phyloP scores from a whole-genome alignment of 2,329 filamentous ascomycete species.

The Stachybotrys chlorohalonatus region DNA sequence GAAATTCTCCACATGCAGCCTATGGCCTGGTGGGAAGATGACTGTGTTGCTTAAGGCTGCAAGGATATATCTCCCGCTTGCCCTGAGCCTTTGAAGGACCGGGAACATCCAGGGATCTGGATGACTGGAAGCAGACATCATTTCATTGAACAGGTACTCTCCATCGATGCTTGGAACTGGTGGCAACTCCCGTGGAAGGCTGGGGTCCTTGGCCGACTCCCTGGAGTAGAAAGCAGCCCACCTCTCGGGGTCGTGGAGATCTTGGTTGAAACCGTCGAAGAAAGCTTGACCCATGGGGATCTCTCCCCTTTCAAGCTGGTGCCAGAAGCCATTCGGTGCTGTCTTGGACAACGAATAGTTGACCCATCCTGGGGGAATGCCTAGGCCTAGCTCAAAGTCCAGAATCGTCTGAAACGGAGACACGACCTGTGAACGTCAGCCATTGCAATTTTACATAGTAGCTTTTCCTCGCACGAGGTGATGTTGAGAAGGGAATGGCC shows the following conservation, averaged over 20 bases:
- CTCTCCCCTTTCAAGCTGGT: slow-evolving; percentile 76
- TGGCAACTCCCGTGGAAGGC: slow-evolving; percentile 36
- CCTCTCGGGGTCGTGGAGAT: slow-evolving; percentile 56
- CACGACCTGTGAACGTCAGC: slow-evolving; percentile 50
- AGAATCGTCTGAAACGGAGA: slow-evolving; percentile 91
- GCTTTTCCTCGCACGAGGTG: too few relatives aligned
- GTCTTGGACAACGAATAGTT: slow-evolving; percentile 81
- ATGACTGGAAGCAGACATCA: slow-evolving; percentile 66
- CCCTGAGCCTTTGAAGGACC: slow-evolving; percentile 60
- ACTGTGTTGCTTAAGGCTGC: slow-evolving; percentile 87
- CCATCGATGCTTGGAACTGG: slow-evolving; percentile 66
- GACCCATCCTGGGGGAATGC: slow-evolving; percentile 80
- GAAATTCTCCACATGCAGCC: slow-evolving; percentile 46
- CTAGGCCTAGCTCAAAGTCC: slow-evolving; percentile 70
- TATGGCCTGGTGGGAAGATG: slow-evolving; percentile 69
- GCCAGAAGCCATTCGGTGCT: slow-evolving; percentile 76
- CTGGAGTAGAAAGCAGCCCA: slow-evolving; percentile 60
- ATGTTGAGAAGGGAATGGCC: not conserved
- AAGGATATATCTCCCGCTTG: slow-evolving; percentile 57
- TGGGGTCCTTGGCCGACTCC: slow-evolving; percentile 31
- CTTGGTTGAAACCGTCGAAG: slow-evolving; percentile 65
- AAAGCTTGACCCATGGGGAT: slow-evolving; percentile 66
- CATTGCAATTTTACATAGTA: not conserved
- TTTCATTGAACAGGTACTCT: slow-evolving; percentile 75
- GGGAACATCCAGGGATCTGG: slow-evolving; percentile 87